Evolutionary conservation across 768 basidiomycete species (phyloP).

Genomic region (Tephrocybe sp.): DNA sequence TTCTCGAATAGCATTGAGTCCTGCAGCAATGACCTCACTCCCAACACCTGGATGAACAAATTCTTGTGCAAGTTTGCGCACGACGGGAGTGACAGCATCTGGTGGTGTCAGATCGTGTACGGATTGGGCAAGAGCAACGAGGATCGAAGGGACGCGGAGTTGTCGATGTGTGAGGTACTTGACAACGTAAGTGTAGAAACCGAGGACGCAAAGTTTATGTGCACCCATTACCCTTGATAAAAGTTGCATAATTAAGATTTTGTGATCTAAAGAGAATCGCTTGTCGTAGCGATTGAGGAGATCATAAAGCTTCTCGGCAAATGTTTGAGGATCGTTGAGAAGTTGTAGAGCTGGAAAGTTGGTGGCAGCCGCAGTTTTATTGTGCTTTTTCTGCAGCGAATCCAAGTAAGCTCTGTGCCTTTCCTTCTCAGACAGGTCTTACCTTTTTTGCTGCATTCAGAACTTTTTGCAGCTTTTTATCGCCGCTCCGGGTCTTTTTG

Average conservation of each 20-base stretch:
- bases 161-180: conserved; percentile 93
- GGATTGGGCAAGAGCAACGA: conserved; percentile 91
- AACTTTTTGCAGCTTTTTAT: conserved; percentile 75
- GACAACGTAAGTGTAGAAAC: conserved; percentile 94
- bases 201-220: conserved; percentile 90
- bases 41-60: conserved; percentile 98
- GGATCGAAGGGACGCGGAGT: conserved; percentile 87
- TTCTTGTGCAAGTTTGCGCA: conserved; percentile 90
- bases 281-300: conserved; percentile 83
- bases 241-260: conserved; percentile 95
- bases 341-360: conserved; percentile 95
- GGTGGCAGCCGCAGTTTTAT: conserved; percentile 31
- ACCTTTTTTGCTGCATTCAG: conserved; percentile 78
- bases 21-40: conserved; percentile 92
- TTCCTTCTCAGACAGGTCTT: conserved; percentile 7
- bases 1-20: conserved; percentile 94
- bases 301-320: conserved; percentile 91
- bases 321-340: conserved; percentile 92
- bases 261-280: conserved; percentile 95
- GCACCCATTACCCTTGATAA: conserved; percentile 90
- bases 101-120: conserved; percentile 95
- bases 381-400: conserved; percentile 29
- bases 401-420: conserved; percentile 5
- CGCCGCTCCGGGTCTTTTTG: conserved; percentile 84
- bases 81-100: conserved; percentile 83